Evolutionary conservation across 1,284 basidiomycete genomes (phyloP), one percentile per base, ranked within the genome.

Genomic region (Leccinum fuscescens): DNA sequence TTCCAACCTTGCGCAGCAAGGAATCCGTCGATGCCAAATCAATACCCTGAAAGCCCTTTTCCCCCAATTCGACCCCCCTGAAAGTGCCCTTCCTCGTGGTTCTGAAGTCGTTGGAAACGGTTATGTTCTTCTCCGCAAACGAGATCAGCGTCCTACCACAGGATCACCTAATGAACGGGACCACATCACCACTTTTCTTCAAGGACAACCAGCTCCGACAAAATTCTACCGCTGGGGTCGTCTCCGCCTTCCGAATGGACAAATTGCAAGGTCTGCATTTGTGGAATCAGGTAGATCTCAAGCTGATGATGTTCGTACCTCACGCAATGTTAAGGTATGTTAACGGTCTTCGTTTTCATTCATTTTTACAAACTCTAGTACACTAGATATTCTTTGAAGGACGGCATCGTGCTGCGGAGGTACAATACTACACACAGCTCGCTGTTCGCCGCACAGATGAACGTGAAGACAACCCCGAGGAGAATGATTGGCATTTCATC

Each of bases 1-100:
- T 8, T 49, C 17, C 2, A 59, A 61, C 8, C 59, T 61, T 3
- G 49, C 54, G 4, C 54, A 61, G 11, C 58, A 61, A 12, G 49
- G 58, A 0, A 60, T 60, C 2, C 9, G 24, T 6, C 1, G 49
- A 0, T 60, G 55, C 14, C 56, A 60, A 9, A 3, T 39, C n/a
- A 46, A 46, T 22, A 46, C 20, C 9, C 44, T 46, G 6, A 46
- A 46, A 6, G 44, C 17, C 3, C 44, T 46, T 22, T 46, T 46
- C 20, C 44, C 44, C 11, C 44, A 46, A 46, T 46, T 46, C n/a
- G 17, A 46, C 5, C n/a, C 44, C 1, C 44, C 44, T 17, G 44
- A 46, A 46, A 46, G 22, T 20, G 17, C 9, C 44, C 22, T 22
- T 11, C 44, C 44, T 20, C 17, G 20, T 46, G 44, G 44, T 20